phyloP scores from a whole-genome alignment of 768 basidiomycete species.

The Suillus plorans region DNA sequence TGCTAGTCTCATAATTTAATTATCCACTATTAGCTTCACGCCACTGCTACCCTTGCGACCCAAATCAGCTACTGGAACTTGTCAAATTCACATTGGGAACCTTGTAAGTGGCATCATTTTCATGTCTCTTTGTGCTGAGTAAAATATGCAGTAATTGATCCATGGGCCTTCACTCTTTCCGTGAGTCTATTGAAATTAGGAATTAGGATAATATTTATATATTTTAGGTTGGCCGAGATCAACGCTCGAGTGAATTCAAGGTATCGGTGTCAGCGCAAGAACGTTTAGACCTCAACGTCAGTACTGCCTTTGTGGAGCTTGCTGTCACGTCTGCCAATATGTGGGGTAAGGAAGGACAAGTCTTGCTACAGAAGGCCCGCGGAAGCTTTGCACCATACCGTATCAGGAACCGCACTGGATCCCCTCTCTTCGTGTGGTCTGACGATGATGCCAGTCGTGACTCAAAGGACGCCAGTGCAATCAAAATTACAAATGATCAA shows the following conservation, averaged over 20 bases:
- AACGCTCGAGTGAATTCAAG: constrained; percentile 48
- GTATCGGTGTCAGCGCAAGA: constrained; percentile 72
- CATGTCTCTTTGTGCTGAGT: constrained; percentile 13
- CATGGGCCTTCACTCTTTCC: constrained; percentile 83
- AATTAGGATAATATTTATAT: constrained; percentile 11
- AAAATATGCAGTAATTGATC: constrained; percentile 76
- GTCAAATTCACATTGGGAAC: constrained; percentile 98
- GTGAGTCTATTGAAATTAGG: constrained; percentile 39
- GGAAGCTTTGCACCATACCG: constrained; percentile 93
- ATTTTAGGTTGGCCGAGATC: constrained; percentile 54
- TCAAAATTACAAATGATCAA: constrained; percentile 71
- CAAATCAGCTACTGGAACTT: constrained; percentile 96
- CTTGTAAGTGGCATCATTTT: constrained; percentile 47
- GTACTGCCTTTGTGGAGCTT: constrained; percentile 86
- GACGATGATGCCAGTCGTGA: constrained; percentile 60
- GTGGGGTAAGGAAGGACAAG: constrained; percentile 73
- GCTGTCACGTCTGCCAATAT: constrained; percentile 70
- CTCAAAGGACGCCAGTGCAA: constrained; percentile 47
- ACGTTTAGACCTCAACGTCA: constrained; percentile 88
- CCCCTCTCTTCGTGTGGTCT: constrained; percentile 82
- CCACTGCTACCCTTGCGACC: constrained; percentile 76
- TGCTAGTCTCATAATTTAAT: not conserved
- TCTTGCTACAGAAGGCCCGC: constrained; percentile 70
- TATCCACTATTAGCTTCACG: constrained; percentile 62
- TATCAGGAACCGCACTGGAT: constrained; percentile 88